Evolutionary conservation across 768 basidiomycete species (phyloP).

Genomic region (Mycena rosella): DNA sequence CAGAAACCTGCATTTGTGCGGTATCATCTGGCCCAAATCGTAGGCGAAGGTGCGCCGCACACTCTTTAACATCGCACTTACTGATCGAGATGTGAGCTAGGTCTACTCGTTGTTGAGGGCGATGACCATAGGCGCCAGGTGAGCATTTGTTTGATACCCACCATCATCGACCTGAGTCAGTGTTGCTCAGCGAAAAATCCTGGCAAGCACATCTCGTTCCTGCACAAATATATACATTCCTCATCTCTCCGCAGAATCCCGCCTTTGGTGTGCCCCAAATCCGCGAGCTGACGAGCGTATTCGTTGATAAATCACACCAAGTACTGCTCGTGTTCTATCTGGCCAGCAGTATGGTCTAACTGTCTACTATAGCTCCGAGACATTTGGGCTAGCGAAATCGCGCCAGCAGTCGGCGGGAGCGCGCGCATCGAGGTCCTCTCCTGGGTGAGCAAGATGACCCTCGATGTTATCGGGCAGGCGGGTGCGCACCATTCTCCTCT

Average conservation of each 20-base stretch:
- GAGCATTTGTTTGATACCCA: no score
- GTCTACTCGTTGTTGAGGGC: no score
- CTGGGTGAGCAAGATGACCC: slow-evolving; percentile 63
- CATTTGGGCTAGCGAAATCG: slow-evolving; percentile 16
- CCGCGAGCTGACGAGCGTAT: slow-evolving; percentile 50
- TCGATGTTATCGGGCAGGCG: slow-evolving; percentile 50
- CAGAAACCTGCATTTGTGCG: no score
- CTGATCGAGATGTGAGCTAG: no score
- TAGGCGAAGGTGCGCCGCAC: no score
- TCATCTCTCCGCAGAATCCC: slow-evolving; percentile 49
- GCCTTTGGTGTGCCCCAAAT: slow-evolving; percentile 58
- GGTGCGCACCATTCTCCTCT: background rate
- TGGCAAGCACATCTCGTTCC: no score
- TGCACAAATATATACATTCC: background rate
- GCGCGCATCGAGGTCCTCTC: slow-evolving; percentile 56
- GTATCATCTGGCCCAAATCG: no score
- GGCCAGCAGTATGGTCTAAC: no score
- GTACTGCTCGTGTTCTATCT: slow-evolving; percentile 34
- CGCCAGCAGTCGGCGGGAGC: background rate
- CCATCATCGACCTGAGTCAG: no score
- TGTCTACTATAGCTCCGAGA: slow-evolving; percentile 12
- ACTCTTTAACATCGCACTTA: no score
- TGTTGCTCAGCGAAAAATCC: no score
- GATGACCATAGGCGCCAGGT: no score
- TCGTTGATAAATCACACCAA: slow-evolving; percentile 51